These are phyloP conservation scores for Quambalaria eucalypti DNA, from an alignment of 1,284 basidiomycete species.

Conservation along the genomic window DNA sequence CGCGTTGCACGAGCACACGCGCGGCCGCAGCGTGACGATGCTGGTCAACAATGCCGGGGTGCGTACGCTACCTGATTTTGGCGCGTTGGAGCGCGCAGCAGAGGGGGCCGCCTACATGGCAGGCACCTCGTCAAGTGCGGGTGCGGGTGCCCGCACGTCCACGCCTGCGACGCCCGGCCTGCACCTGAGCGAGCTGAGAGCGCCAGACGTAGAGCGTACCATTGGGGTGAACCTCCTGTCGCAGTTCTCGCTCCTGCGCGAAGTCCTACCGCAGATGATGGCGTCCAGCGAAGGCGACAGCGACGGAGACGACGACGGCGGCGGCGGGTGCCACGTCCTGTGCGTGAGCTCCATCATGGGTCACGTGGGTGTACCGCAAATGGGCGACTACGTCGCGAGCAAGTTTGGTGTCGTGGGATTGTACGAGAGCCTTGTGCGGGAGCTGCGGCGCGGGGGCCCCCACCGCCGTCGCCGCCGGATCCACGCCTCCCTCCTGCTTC, in stretches of 20 bases:
- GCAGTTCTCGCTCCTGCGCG: not conserved
- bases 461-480: not conserved
- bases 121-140: not conserved
- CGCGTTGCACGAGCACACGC: not conserved
- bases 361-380: not conserved
- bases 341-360: not conserved
- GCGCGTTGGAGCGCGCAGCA: too few species aligned
- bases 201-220: not conserved
- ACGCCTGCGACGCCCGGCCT: too few species aligned
- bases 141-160: too few species aligned
- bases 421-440: not conserved
- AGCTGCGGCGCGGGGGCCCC: not conserved
- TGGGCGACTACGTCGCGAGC: not conserved
- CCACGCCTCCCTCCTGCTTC: not conserved
- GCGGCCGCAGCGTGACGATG: not conserved
- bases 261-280: not conserved
- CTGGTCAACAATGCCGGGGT: constrained; percentile 1
- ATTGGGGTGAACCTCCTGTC: not conserved
- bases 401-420: not conserved
- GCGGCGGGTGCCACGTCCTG: not conserved
- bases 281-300: too few species aligned
- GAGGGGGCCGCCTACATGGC: too few species aligned
- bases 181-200: not conserved
- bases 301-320: too few species aligned
- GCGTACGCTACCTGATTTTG: not conserved